Conservation (phyloP, 2,329 filamentous ascomycete species). For the Beauveria rudraprayagi region DNA sequence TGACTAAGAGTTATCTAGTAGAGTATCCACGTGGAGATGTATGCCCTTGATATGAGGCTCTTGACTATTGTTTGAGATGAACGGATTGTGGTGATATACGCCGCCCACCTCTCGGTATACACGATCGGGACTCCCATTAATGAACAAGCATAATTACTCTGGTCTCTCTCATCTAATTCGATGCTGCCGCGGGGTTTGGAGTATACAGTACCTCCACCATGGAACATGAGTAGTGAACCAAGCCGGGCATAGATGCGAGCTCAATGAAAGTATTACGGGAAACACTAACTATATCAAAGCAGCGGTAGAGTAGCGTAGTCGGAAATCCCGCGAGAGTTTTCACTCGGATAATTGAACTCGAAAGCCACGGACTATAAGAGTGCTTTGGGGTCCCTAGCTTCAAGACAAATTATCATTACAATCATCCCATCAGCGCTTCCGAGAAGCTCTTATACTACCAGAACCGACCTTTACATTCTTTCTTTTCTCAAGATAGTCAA, state of each 20-base stretch:
- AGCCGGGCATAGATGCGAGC: no score
- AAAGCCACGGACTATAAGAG: background rate
- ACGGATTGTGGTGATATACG: background rate
- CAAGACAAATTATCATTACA: background rate
- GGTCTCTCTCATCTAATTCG: background rate
- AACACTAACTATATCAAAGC: background rate
- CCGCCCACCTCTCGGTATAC: background rate
- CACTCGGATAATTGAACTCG: background rate
- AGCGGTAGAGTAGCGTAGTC: background rate
- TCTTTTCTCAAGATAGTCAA: background rate
- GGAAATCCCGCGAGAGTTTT: background rate
- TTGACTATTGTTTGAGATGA: background rate
- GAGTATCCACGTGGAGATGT: background rate
- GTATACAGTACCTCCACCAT: background rate
- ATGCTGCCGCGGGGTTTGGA: background rate
- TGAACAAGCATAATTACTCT: background rate
- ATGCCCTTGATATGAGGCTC: background rate
- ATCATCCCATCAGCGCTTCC: background rate
- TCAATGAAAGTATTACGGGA: background rate
- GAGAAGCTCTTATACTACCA: background rate
- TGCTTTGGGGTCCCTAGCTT: background rate
- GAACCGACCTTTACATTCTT: background rate
- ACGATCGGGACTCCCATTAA: background rate
- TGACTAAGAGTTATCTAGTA: background rate
- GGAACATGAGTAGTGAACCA: no score